A percentile compares a stretch with the other conserved stretches of the same genome.
Evolutionary conservation across 371 early-diverging fungal genomes (phyloP).

Genomic region (Funneliformis caledonium): DNA sequence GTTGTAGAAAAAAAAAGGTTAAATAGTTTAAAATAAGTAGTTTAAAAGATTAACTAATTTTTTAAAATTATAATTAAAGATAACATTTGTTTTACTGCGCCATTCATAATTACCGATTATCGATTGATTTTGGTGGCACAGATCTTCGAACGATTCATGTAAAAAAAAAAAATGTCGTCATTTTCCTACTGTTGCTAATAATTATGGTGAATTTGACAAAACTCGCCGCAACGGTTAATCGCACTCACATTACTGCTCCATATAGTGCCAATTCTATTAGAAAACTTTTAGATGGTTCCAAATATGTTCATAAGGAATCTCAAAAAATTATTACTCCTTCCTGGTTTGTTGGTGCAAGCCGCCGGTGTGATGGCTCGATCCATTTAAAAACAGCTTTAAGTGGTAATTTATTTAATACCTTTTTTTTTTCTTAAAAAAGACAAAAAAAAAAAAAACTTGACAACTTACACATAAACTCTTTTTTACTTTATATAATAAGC

Average conservation of each 20-base stretch:
- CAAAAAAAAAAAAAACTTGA: not conserved
- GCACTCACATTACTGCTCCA: conserved; percentile 28
- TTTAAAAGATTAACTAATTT: no score
- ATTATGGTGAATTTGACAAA: conserved; percentile 10
- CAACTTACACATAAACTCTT: not conserved
- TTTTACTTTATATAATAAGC: not conserved
- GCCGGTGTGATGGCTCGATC: conserved; percentile 26
- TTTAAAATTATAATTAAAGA: no score
- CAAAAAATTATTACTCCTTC: not conserved
- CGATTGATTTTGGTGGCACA: no score
- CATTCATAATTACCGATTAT: no score
- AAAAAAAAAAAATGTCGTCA: not conserved
- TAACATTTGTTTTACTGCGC: no score
- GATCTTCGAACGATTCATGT: no score
- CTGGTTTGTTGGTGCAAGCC: not conserved
- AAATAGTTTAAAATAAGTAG: no score
- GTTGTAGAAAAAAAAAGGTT: no score
- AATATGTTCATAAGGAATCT: not conserved
- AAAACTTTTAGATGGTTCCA: conserved; percentile 21
- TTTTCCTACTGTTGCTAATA: not conserved
- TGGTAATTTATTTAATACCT: not conserved
- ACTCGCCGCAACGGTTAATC: conserved; percentile 31
- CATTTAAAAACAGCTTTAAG: conserved; percentile 15
- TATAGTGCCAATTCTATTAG: conserved; percentile 16
- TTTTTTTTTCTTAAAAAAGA: not conserved